phyloP scores from a whole-genome alignment of 352 stramenopile species.

The Stephanocyclus meneghinianus region DNA sequence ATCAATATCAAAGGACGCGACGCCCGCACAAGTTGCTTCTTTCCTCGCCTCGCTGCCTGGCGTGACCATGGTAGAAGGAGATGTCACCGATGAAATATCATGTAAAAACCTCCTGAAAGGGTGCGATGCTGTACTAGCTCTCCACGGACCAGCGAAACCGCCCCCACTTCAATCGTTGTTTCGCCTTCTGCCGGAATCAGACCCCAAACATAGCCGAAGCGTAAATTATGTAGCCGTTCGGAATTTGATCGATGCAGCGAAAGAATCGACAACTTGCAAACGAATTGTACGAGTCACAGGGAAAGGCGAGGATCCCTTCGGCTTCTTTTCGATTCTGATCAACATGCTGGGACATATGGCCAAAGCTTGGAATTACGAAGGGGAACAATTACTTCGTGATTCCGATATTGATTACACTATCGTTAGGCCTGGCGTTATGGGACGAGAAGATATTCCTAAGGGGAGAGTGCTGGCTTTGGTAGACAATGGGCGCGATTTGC shows the following conservation, averaged over 20 bases:
- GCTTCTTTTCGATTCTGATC: conserved; percentile 70
- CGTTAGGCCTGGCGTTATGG: conserved; percentile 71
- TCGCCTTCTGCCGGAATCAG: conserved; percentile 42
- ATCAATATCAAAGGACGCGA: conserved; percentile 32
- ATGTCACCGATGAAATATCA: conserved; percentile 38
- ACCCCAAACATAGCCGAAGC: conserved; percentile 59
- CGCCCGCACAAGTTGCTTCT: conserved; percentile 27
- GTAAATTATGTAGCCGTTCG: conserved; percentile 73
- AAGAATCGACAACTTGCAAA: conserved; percentile 33
- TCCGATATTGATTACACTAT: conserved; percentile 72
- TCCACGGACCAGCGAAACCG: conserved; percentile 40
- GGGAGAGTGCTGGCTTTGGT: conserved; percentile 45
- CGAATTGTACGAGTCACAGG: conserved; percentile 73
- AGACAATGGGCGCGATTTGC: conserved; percentile 71
- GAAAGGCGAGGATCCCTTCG: conserved; percentile 66
- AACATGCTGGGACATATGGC: conserved; percentile 73
- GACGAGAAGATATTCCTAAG: conserved; percentile 22
- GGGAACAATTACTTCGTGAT: conserved; percentile 60
- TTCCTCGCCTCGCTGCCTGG: conserved; percentile 40
- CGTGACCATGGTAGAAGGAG: conserved; percentile 54
- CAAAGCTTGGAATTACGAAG: conserved; percentile 81
- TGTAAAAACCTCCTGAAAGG: conserved; percentile 53
- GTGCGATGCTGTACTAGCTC: conserved; percentile 50
- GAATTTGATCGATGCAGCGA: conserved; percentile 58
- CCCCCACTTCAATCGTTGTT: conserved; percentile 40